These are phyloP conservation scores for Akanthomyces dipterigenus DNA, from an alignment of 2,329 filamentous ascomycete species.

Conservation along the genomic window DNA sequence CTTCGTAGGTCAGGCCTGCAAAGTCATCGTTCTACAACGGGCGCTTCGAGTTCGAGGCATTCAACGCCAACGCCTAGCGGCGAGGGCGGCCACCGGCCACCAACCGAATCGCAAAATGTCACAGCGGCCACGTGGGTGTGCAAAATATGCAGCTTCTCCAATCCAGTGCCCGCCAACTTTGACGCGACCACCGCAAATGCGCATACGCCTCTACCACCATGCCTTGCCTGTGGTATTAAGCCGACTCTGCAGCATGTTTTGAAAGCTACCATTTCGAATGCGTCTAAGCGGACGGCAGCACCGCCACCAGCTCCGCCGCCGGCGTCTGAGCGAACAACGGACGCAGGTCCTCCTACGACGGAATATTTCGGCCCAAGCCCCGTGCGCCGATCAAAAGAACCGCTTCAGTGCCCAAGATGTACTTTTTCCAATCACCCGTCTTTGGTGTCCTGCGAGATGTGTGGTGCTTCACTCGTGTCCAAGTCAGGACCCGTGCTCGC, in stretches of 20 bases:
- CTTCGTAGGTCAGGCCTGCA: conserved; percentile 57
- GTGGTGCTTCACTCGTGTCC: conserved; percentile 66
- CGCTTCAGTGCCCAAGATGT: conserved; percentile 72
- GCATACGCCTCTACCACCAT: conserved; percentile 76
- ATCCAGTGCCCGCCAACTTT: conserved; percentile 88
- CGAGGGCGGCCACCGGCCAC: conserved; percentile 35
- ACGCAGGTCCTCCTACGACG: neutral
- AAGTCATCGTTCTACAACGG: conserved; percentile 38
- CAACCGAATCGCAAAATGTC: conserved; percentile 17
- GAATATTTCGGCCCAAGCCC: neutral
- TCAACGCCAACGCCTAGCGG: conserved; percentile 23
- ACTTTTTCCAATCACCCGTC: conserved; percentile 93
- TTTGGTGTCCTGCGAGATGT: conserved; percentile 81
- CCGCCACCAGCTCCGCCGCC: conserved; percentile 13
- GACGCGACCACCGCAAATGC: conserved; percentile 75
- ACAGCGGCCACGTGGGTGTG: conserved; percentile 84
- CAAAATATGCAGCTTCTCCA: conserved; percentile 91
- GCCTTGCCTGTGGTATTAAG: conserved; percentile 89
- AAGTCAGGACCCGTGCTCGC: conserved; percentile 34
- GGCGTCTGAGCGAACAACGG: conserved; percentile 1
- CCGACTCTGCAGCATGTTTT: conserved; percentile 75
- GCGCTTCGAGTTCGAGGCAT: conserved; percentile 40
- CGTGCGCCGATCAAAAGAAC: conserved; percentile 20
- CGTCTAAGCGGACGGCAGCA: conserved; percentile 46
- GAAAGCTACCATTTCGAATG: conserved; percentile 78